phyloP scores from a whole-genome alignment of 2,329 filamentous ascomycete genomes.

The Xylariaceae sp. region DNA sequence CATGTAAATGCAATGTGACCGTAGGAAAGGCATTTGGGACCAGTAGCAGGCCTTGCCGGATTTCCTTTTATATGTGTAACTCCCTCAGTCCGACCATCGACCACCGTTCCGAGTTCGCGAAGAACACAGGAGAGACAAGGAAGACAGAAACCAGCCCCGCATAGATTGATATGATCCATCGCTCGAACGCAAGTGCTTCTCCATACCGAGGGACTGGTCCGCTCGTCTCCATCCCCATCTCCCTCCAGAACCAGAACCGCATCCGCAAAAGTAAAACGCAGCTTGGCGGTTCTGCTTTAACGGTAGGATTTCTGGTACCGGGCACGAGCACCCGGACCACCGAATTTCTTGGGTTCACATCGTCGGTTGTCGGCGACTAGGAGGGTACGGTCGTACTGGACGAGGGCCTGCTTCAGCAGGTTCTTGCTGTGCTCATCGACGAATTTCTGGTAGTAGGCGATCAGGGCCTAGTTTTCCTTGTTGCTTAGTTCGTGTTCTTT shows the following conservation, averaged over 20 bases:
- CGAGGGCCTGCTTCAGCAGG: constrained; percentile 94
- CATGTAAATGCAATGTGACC: constrained; percentile 49
- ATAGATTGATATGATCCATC: constrained; percentile 20
- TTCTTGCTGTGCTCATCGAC: constrained; percentile 99
- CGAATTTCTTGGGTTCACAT: constrained; percentile 98
- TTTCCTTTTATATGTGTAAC: constrained; percentile 37
- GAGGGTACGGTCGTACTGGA: constrained; percentile 93
- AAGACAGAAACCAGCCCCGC: constrained; percentile 20
- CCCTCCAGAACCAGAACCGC: constrained; percentile 22
- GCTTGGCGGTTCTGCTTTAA: constrained; percentile 52
- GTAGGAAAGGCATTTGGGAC: constrained; percentile 36
- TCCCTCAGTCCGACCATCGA: constrained; percentile 34
- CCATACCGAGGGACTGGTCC: constrained; percentile 34
- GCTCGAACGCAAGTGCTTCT: constrained; percentile 26
- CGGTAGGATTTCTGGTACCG: constrained; percentile 99
- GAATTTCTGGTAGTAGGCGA: constrained; percentile 99
- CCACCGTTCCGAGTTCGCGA: constrained; percentile 25
- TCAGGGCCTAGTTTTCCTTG: constrained; percentile 46
- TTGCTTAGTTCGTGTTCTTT: neutral
- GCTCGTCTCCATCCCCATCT: constrained; percentile 22
- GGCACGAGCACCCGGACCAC: constrained; percentile 87
- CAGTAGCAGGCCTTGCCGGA: constrained; percentile 29
- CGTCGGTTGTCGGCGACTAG: constrained; percentile 99
- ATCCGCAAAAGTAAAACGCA: constrained; percentile 22
- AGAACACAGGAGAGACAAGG: constrained; percentile 22